phyloP scores from a whole-genome alignment of 2,329 filamentous ascomycete species.

The Ophiostoma australiae region DNA sequence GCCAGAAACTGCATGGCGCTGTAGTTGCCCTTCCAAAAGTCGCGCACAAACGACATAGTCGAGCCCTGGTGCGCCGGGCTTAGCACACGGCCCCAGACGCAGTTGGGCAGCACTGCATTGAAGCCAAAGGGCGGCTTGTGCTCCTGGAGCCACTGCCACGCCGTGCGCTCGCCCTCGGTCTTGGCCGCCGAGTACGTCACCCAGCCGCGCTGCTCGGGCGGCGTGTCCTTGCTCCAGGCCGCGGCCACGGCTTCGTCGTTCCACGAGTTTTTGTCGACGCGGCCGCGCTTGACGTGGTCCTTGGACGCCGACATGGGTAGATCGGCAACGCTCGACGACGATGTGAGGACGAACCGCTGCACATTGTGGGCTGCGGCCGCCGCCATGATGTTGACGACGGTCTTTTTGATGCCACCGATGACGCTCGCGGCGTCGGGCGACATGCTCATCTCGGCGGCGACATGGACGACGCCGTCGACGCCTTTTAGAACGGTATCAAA shows the following conservation, averaged over 20 bases:
- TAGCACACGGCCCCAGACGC: not conserved
- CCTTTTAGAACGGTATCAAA: not conserved
- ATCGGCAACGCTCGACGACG: not conserved
- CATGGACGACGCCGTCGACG: not conserved
- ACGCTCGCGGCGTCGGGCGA: not conserved
- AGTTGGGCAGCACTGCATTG: not conserved
- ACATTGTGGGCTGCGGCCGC: not conserved
- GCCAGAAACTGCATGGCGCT: not conserved
- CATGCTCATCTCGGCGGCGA: not conserved
- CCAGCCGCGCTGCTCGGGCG: not conserved
- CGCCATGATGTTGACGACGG: not conserved
- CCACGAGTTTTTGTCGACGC: not conserved
- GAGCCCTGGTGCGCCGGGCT: not conserved
- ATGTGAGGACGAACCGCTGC: not conserved
- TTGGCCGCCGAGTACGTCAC: conserved; percentile 3
- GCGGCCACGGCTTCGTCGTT: not conserved
- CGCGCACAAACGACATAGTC: not conserved
- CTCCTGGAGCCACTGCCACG: not conserved
- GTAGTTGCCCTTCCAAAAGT: conserved; percentile 8
- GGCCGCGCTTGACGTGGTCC: not conserved
- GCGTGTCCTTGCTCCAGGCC: not conserved
- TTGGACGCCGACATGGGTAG: not conserved
- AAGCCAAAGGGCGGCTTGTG: not conserved
- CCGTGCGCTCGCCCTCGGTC: conserved; percentile 7
- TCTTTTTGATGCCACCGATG: not conserved